These are phyloP conservation scores for Leccinum pseudoinsigne DNA, from an alignment of 1,284 basidiomycete genomes.

Conservation along the genomic window DNA sequence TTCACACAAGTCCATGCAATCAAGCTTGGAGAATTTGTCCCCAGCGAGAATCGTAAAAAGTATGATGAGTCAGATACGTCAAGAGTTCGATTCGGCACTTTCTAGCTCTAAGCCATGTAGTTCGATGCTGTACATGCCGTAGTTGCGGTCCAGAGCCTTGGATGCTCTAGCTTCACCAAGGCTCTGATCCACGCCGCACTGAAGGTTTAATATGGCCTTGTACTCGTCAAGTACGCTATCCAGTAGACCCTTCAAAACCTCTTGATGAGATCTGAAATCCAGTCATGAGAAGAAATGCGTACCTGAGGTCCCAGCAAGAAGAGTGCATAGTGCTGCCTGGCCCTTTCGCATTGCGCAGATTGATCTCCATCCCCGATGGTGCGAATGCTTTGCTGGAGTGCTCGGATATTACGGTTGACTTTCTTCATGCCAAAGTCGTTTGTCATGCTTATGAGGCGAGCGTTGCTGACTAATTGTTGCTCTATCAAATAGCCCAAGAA, in stretches of 20 bases:
- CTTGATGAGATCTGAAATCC: conserved; percentile 1
- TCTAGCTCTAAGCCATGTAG: conserved; percentile 77
- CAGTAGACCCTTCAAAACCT: conserved; percentile 64
- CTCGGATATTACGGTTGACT: conserved; percentile 87
- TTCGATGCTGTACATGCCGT: conserved; percentile 81
- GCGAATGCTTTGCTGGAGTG: conserved; percentile 92
- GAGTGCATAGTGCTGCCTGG: conserved; percentile 80
- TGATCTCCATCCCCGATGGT: conserved; percentile 64
- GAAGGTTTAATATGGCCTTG: conserved; percentile 84
- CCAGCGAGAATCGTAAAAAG: conserved; percentile 3
- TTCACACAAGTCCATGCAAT: not conserved
- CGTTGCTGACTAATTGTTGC: conserved; percentile 76
- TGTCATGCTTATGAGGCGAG: conserved; percentile 68
- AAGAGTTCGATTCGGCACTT: conserved; percentile 32
- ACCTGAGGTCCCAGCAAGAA: conserved; percentile 78
- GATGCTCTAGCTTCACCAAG: conserved; percentile 48
- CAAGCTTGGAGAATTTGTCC: not conserved
- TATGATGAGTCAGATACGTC: conserved; percentile 26
- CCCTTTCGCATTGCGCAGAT: conserved; percentile 72
- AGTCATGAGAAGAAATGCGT: conserved; percentile 24
- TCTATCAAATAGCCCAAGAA: conserved; percentile 90
- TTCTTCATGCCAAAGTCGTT: conserved; percentile 86
- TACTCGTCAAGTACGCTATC: conserved; percentile 85
- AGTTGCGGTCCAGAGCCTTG: conserved; percentile 64
- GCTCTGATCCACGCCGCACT: conserved; percentile 76